Base-by-base conservation (phyloP, 2,329 filamentous ascomycete species). In the Colletotrichum somersetense region DNA sequence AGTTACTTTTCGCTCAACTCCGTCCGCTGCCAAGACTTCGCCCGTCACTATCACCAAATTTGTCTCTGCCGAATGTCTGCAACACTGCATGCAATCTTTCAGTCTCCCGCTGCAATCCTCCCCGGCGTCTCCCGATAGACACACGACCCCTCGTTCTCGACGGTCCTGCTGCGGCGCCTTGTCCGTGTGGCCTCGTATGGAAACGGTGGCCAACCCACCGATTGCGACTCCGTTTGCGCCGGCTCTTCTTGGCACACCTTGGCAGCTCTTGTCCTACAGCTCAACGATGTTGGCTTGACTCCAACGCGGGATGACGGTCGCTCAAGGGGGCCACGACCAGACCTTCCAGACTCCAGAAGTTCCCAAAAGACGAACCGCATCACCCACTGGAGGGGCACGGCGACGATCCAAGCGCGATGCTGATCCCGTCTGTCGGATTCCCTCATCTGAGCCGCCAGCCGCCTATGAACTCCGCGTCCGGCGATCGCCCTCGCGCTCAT, bases 181-280 rank as follows among this genome's bases (percentile, higher is more conserved):
- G 55, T 46, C 55, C 20, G 46, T 50, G 58, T 48, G 52, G 46
- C 40, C 66, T 70, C 66, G 70, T 69, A 69, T 69, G 66, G 61
- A 48, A 14, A 56, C 42, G 55, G 62, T 70, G 56, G 66, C 58
- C 30, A 46, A 53, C 46, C 69, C 69, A 63, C 69, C 65, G 4
- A 67, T 44, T 50, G 70, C 61, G 38, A 65, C 55, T 61, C 61
- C 66, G 66, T 69, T 64, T 62, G 70, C 70, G 66, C 70, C 70
- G 66, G 53, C 40, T 53, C 68, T 69, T 42, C 69, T 72, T 72
- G 69, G 69, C 69, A 33, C 46, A 38, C 53, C 70, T 72, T 72
- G 70, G 70, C 70, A 40, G 53, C 33, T 70, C 70, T 72, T 70
- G 70, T 70, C 70, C 70, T 64, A 64, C 66, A 55, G 64, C 59